Base-by-base conservation (phyloP, 192 early-diverging fungal genomes). In the Podochytrium sp. region DNA sequence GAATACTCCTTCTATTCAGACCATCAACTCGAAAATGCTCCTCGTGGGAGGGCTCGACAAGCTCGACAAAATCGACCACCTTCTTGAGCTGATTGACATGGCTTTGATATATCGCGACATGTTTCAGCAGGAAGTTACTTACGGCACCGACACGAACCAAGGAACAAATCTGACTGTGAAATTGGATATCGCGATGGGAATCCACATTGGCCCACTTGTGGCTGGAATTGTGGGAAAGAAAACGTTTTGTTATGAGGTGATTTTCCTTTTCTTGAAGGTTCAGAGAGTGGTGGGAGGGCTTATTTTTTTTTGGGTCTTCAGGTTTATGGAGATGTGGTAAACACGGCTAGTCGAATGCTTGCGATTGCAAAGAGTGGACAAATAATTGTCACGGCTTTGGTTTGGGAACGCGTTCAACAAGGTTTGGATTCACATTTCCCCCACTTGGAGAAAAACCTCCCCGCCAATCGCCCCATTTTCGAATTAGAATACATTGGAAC, bases 311-410 rank as follows among this genome's bases (percentile, higher is more conserved):
- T 16, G 12, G 6, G 34, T 33, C 6, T 32, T 6, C 14, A 82
- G 81, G 76, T 84, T 20, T 84, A 84, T 61, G 83, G 83, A 3
- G 83, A 84, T 65, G 80, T 82, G 53, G 83, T 84, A 1, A 84
- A 84, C 42, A 81, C 80, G 32, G 73, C 55, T 7, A 52, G 53
- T 59, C 70, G 83, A 75, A 81, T 84, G 79, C 76, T 81, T 10
- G 62, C 76, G 10, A 71, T 80, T 29, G 75, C 77, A 0, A 41
- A 42, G 6, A 68, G 61, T 1, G 77, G 81, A 2, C 67, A 84
- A 38, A 81, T 84, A 39, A 68, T 84, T 32, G 61, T 84, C 27
- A 81, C 83, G 23, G 71, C 75, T 10, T 39, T 58, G 41, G 78
- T 75, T 6, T 74, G 63, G 63, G 57, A 75, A 16, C 25, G 14